Base-by-base conservation (phyloP, 108 stramenopile genomes). In the Schizochytrium sp. region DNA sequence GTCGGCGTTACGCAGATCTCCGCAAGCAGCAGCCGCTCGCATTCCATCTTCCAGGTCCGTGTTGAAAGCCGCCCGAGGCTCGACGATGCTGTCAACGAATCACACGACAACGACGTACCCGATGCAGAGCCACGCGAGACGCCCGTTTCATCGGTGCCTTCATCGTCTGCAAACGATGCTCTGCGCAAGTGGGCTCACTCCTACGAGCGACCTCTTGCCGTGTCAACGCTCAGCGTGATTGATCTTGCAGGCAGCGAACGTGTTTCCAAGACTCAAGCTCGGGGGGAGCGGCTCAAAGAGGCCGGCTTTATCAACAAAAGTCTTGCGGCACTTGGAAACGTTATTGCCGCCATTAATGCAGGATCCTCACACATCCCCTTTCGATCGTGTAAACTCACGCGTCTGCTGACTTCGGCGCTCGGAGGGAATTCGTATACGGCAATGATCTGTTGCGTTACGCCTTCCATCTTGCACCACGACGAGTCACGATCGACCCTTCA, bases 291-390 rank as follows among this genome's bases (percentile, higher is more conserved):
- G 23, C 91, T 96, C 55, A 93, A 94, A 90, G 95, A 95, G 87
- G 95, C 95, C 1, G 89, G 89, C 53, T 93, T 89, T 87, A 96
- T 96, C 90, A 96, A 96, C 87, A 92, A 89, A 58, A 94, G 94
- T 0, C 90, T 96, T 4, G 60, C 91, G 5, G 89, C 92, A 53
- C 90, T 96, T 5, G 95, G 95, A 6, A 72, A 94, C 48, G 95
- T 96, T 57, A 96, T 96, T 87, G 90, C 93, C 58, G 94, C 95
- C n/a, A 91, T 96, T 12, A 92, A 92, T 16, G 94, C 43, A 90
- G 72, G 29, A 14, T 58, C 72, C 53, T 5, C 55, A 19, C 90
- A 90, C 69, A 59, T 90, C 4, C 90, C 87, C n/a, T 87, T 87
- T 8, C 43, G 90, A 1, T 53, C 87, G 87, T 44, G 44, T 10